Conservation (phyloP, 331 rosid genomes). For the Spiraea crenata region DNA sequence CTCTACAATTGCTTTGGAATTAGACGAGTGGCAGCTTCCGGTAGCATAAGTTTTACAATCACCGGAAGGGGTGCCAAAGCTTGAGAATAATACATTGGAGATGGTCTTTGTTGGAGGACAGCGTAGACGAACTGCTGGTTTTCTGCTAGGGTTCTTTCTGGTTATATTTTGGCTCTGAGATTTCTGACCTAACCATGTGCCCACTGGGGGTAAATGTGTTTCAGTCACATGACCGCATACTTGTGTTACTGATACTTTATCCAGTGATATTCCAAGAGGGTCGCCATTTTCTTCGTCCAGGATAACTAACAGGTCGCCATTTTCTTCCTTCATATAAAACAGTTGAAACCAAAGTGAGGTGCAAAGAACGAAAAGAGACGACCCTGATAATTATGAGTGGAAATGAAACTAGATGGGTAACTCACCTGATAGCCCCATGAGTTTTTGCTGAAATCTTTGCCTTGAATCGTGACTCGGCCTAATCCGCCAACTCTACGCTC, state of each 20-base stretch:
- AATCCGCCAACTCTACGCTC: slow-evolving; percentile 68
- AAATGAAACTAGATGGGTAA: not conserved
- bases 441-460: slow-evolving; percentile 38
- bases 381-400: too few species aligned
- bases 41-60: slow-evolving; percentile 31
- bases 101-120: slow-evolving; percentile 38
- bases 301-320: slow-evolving; percentile 62
- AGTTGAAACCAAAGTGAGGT: too few species aligned
- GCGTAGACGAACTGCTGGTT: slow-evolving; percentile 19
- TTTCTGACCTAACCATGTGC: slow-evolving; percentile 29
- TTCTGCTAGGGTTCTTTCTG: not conserved
- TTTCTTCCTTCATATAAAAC: slow-evolving; percentile 39
- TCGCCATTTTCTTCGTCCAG: slow-evolving; percentile 73
- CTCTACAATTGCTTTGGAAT: slow-evolving; percentile 31
- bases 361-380: too few species aligned
- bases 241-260: slow-evolving; percentile 26
- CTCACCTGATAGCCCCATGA: slow-evolving; percentile 83
- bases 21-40: slow-evolving; percentile 41
- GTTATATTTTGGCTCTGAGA: not conserved
- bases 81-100: slow-evolving; percentile 42
- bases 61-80: slow-evolving; percentile 49
- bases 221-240: slow-evolving; percentile 41
- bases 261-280: slow-evolving; percentile 43
- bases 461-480: slow-evolving; percentile 40
- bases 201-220: slow-evolving; percentile 33